Conservation (phyloP, 331 rosid genomes). For the Quercus phellos region DNA sequence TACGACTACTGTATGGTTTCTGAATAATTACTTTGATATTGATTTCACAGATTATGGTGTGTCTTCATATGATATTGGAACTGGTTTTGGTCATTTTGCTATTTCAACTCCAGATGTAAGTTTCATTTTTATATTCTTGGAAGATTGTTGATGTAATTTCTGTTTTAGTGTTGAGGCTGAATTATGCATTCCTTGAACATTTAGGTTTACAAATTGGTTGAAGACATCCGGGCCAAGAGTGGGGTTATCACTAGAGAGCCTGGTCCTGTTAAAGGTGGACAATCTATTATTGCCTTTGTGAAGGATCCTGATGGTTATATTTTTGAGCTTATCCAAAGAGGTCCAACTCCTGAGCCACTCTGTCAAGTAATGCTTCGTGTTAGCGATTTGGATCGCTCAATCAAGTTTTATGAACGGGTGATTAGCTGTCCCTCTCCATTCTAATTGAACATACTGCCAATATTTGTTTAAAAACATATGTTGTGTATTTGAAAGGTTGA, state of each 20-base stretch:
- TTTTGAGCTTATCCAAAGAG: conserved; percentile 79
- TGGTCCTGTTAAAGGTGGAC: conserved; percentile 89
- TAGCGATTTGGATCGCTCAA: conserved; percentile 84
- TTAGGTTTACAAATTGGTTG: conserved; percentile 79
- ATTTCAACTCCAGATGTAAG: conserved; percentile 84
- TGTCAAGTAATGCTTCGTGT: conserved; percentile 98
- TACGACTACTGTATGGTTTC: not conserved
- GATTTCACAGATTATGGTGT: conserved; percentile 68
- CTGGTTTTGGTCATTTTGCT: conserved; percentile 89
- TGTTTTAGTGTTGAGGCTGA: conserved; percentile 13
- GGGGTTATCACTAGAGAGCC: conserved; percentile 83
- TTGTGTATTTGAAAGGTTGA: not conserved
- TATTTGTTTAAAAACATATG: not conserved
- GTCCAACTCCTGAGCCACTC: conserved; percentile 71
- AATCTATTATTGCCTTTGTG: conserved; percentile 63
- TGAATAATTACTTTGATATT: not conserved
- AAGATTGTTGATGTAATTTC: conserved; percentile 3
- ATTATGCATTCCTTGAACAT: conserved; percentile 7
- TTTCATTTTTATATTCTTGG: not conserved
- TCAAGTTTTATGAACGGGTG: conserved; percentile 92
- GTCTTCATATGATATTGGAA: conserved; percentile 70
- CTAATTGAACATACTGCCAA: not conserved
- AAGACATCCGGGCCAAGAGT: conserved; percentile 62
- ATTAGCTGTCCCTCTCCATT: not conserved
- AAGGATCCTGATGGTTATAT: conserved; percentile 92